Base-by-base conservation (phyloP, 495 filamentous ascomycete species). In the Neurospora tetraspora region DNA sequence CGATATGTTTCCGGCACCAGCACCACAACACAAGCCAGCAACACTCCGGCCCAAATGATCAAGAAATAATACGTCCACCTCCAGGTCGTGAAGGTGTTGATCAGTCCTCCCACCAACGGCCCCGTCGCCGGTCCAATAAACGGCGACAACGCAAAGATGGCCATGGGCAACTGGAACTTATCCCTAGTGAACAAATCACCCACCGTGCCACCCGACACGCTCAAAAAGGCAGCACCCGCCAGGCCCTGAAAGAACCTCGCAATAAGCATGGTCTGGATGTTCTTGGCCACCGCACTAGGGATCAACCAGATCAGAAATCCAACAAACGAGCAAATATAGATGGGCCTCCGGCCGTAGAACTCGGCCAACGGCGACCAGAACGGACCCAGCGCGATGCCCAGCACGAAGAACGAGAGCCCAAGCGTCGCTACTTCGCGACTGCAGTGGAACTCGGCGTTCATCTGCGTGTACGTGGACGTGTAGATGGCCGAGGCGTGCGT, bases 1-100 rank as follows among this genome's bases (percentile, higher is more conserved):
- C 92, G 92, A 77, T 97, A 99, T 0, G 96, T 98, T 82, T 98
- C 95, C 2, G 96, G 95, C 3, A 97, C 93, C 31, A 94, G 85
- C 27, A 93, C 77, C 65, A 89, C 76, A 23, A 99, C 88, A 72
- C 86, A 82, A 7, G 83, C 80, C 10, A 94, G 83, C 74, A 91
- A 78, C 34, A 86, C 77, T 10, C 83, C 87, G 3, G 92, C 86
- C 94, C 94, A 97, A 18, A 97, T 97, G 8, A 96, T 77, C 47
- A 97, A 84, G 4, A 83, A 87, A 80, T 95, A 98, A 78, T 97
- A 97, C 5, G 91, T 92, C 95, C 95, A 98, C 43, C 94, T 86
- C 94, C 94, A 97, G 59, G 77, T 85, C 8, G 88, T 88, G 72
- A 89, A 92, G 70, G 91, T 87, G 77, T 96, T 95, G 71, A 97